These are phyloP conservation scores for Carex scoparia DNA, from an alignment of 176 grass and related monocot genomes.

Conservation along the genomic window DNA sequence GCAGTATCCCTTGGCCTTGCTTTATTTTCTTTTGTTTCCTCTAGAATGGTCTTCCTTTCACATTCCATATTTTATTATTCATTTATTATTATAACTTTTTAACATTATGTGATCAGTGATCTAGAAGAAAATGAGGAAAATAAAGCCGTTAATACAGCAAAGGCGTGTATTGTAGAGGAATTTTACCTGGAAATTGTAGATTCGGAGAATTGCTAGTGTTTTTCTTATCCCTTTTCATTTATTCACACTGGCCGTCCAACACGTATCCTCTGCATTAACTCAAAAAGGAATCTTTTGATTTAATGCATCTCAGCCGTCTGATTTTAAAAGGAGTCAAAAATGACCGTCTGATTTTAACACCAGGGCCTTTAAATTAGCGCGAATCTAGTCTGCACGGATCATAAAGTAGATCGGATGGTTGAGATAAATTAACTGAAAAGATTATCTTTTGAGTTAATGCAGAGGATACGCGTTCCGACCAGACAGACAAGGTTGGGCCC, in stretches of 20 bases:
- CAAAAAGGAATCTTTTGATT: too few relatives aligned
- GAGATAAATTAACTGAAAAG: too few relatives aligned
- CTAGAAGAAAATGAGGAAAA: too few relatives aligned
- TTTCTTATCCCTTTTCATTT: constrained; percentile 15
- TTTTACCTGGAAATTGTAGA: not conserved
- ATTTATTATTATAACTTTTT: not conserved
- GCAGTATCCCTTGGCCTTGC: not conserved
- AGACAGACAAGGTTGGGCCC: not conserved
- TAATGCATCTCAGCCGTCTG: too few relatives aligned
- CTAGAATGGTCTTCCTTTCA: not conserved
- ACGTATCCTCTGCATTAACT: too few relatives aligned
- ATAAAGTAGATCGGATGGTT: too few relatives aligned
- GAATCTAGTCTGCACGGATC: too few relatives aligned
- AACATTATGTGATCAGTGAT: not conserved
- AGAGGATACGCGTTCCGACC: too few relatives aligned
- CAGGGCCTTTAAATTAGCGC: too few relatives aligned
- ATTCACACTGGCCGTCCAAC: constrained; percentile 18
- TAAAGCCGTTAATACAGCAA: not conserved
- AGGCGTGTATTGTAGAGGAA: not conserved
- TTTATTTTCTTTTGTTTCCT: not conserved
- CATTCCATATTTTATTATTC: not conserved
- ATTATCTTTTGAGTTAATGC: too few relatives aligned
- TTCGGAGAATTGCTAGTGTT: not conserved
- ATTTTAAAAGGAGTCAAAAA: too few relatives aligned
- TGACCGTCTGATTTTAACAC: too few relatives aligned